Percentiles rank a stretch among this genome's conserved stretches.
Evolutionary conservation across 2,329 filamentous ascomycete species (phyloP).

Genomic region (Zymoseptoria tritici): DNA sequence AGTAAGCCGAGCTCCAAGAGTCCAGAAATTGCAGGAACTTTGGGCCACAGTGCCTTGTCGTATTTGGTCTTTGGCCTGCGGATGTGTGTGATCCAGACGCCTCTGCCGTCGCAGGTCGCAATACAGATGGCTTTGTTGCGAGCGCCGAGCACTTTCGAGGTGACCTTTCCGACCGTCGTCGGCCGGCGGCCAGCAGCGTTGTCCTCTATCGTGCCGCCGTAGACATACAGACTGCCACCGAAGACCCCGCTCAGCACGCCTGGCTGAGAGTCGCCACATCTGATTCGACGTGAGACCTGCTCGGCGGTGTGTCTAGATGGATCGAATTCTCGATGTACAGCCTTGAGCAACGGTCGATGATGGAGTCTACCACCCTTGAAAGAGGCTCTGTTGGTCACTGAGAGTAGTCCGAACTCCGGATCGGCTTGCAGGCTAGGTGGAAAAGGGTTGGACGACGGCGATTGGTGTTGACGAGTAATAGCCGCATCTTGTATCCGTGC

Average conservation of each 20-base stretch:
- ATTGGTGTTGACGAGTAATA: constrained; percentile 3
- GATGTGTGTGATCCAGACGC: constrained; percentile 38
- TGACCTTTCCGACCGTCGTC: constrained; percentile 11
- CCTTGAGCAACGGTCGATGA: constrained; percentile 35
- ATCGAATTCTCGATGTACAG: constrained; percentile 34
- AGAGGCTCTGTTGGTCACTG: constrained; percentile 29
- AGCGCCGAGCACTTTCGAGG: constrained; percentile 30
- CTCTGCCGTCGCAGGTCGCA: constrained; percentile 33
- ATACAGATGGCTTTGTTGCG: constrained; percentile 32
- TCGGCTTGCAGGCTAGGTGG: constrained; percentile 23
- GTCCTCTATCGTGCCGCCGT: constrained; percentile 37
- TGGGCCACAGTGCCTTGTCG: constrained; percentile 36
- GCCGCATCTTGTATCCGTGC: constrained; percentile 30
- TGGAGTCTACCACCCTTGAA: constrained; percentile 35
- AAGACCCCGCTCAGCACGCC: constrained; percentile 35
- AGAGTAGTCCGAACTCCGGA: constrained; percentile 24
- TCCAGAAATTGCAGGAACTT: constrained; percentile 33
- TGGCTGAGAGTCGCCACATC: constrained; percentile 38
- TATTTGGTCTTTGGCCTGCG: constrained; percentile 33
- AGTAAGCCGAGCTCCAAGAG: constrained; percentile 32
- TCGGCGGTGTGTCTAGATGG: constrained; percentile 29
- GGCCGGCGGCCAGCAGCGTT: constrained; percentile 10
- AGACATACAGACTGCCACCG: constrained; percentile 30
- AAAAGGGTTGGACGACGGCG: neutral
- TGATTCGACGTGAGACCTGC: constrained; percentile 37